phyloP scores from a whole-genome alignment of 208 protist species.

The Leptomonas pyrrhocoris region DNA sequence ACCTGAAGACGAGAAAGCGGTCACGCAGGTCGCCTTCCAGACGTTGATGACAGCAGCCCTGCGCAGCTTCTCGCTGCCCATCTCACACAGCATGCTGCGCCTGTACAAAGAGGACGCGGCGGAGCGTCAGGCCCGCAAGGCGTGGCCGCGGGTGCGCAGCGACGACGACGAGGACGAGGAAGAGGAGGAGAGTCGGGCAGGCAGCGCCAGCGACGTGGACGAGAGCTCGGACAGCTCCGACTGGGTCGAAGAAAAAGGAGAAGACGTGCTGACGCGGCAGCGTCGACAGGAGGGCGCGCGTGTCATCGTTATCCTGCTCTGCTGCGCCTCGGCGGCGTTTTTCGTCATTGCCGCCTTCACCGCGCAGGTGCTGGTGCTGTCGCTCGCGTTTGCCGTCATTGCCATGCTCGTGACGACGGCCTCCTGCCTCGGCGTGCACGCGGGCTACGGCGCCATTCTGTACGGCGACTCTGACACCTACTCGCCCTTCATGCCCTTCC shows the following conservation, averaged over 20 bases:
- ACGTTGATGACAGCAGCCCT: conserved; percentile 49
- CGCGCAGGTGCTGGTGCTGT: conserved; percentile 37
- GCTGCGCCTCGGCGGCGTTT: conserved; percentile 54
- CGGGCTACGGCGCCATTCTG: conserved; percentile 66
- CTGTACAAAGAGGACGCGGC: conserved; percentile 27
- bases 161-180: background rate
- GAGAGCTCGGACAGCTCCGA: conserved; percentile 13
- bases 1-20: conserved; percentile 34
- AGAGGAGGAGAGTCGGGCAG: background rate
- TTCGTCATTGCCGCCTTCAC: conserved; percentile 72
- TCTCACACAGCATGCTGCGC: conserved; percentile 26
- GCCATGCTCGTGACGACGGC: conserved; percentile 62
- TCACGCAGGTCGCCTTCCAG: conserved; percentile 55
- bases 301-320: conserved; percentile 69
- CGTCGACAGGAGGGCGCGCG: conserved; percentile 39
- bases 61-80: conserved; percentile 43
- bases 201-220: background rate
- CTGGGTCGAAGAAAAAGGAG: conserved; percentile 4
- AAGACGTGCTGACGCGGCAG: conserved; percentile 9
- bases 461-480: conserved; percentile 46
- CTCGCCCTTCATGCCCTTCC: conserved; percentile 79
- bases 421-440: conserved; percentile 69
- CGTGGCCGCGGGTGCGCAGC: background rate
- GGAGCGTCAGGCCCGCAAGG: background rate
- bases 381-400: conserved; percentile 51